phyloP scores from a whole-genome alignment of 2,329 filamentous ascomycete genomes.

The Colletotrichum neosansevieriae region DNA sequence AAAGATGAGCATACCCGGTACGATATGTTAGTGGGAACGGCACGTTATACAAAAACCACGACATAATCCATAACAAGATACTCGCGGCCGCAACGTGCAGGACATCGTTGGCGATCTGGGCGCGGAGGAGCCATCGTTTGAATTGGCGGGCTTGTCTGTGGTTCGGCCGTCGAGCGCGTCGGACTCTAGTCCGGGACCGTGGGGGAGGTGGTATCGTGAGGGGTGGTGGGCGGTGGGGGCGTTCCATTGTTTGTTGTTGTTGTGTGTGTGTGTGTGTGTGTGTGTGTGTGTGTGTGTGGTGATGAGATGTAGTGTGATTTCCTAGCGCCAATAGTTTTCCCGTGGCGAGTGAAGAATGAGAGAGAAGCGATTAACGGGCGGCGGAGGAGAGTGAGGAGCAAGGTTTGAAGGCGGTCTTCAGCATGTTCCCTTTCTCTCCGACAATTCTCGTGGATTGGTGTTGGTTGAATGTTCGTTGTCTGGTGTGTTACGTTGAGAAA shows the following conservation, averaged over 20 bases:
- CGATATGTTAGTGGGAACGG: slow-evolving; percentile 38
- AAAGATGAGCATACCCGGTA: slow-evolving; percentile 28
- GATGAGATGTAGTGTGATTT: neutral
- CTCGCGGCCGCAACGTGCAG: slow-evolving; percentile 48
- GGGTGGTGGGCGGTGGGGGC: slow-evolving; percentile 48
- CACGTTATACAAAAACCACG: slow-evolving; percentile 48
- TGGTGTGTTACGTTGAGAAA: neutral
- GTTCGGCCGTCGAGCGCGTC: slow-evolving; percentile 20
- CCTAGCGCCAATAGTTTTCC: neutral
- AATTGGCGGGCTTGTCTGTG: slow-evolving; percentile 24
- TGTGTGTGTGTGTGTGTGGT: no score
- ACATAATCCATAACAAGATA: slow-evolving; percentile 49
- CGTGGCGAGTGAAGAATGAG: neutral
- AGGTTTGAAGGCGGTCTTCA: slow-evolving; percentile 3
- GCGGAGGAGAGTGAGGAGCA: slow-evolving; percentile 4
- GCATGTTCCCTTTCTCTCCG: slow-evolving; percentile 16
- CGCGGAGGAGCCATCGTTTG: slow-evolving; percentile 35
- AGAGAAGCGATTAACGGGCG: neutral
- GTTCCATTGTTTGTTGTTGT: slow-evolving; percentile 44
- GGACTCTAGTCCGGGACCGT: slow-evolving; percentile 31
- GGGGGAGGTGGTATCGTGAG: slow-evolving; percentile 48
- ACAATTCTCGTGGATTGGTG: neutral
- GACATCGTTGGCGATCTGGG: slow-evolving; percentile 48
- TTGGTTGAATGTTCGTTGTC: neutral
- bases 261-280: neutral